These are phyloP conservation scores for Penicillium paradoxum DNA, from an alignment of 495 filamentous ascomycete species.

Conservation along the genomic window DNA sequence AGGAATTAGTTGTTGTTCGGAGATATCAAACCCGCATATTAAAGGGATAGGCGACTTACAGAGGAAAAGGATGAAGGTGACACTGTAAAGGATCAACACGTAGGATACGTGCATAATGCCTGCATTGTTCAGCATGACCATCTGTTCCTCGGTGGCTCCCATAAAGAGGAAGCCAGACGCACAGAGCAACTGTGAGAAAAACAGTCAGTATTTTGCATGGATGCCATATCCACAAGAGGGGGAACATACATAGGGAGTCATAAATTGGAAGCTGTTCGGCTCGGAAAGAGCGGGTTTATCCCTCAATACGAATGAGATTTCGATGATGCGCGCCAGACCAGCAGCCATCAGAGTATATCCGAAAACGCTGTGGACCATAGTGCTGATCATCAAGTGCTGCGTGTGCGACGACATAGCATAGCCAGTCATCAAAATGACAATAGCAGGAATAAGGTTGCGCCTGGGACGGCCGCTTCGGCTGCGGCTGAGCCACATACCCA, in stretches of 20 bases:
- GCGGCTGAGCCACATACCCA: constrained; percentile 87
- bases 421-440: constrained; percentile 89
- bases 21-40: not conserved
- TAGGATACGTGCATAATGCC: constrained; percentile 87
- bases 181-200: constrained; percentile 65
- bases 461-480: constrained; percentile 78
- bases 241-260: constrained; percentile 81
- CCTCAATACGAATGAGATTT: constrained; percentile 80
- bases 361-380: constrained; percentile 86
- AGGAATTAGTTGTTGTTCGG: not conserved
- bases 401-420: constrained; percentile 91
- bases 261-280: constrained; percentile 84
- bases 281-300: constrained; percentile 62
- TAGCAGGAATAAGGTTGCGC: constrained; percentile 86
- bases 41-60: constrained; percentile 44
- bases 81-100: constrained; percentile 81
- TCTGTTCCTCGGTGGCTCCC: constrained; percentile 95
- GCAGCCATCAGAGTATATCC: constrained; percentile 95
- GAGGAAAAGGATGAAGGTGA: constrained; percentile 86
- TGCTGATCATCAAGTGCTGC: constrained; percentile 75
- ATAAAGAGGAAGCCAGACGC: constrained; percentile 96
- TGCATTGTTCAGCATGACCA: constrained; percentile 65
- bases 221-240: not conserved
- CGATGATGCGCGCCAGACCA: constrained; percentile 76
- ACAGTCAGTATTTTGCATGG: constrained; percentile 12